phyloP scores from a whole-genome alignment of 495 filamentous ascomycete genomes.

The Aspergillus carlsbadensis region DNA sequence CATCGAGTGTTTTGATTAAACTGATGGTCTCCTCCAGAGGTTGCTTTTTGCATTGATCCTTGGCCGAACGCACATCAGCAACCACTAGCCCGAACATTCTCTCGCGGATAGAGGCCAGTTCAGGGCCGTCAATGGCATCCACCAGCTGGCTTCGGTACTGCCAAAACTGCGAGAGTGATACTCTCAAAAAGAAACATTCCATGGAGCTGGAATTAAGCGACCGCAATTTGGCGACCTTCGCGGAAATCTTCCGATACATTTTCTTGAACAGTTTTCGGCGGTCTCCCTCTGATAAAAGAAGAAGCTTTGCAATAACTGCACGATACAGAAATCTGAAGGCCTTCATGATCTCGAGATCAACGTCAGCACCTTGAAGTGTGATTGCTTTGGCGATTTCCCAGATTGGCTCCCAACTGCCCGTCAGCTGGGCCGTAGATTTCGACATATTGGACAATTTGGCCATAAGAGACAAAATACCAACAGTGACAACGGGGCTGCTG shows the following conservation, averaged over 20 bases:
- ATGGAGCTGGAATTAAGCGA: constrained; percentile 39
- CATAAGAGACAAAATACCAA: constrained; percentile 43
- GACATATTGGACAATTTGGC: constrained; percentile 44
- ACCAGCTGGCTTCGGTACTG: constrained; percentile 30
- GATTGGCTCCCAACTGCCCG: constrained; percentile 41
- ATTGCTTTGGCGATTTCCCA: constrained; percentile 40
- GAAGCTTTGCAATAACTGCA: constrained; percentile 36
- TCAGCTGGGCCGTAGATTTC: constrained; percentile 38
- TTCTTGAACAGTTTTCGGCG: constrained; percentile 37
- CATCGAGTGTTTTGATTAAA: constrained; percentile 44
- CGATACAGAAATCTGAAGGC: constrained; percentile 40
- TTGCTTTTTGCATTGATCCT: constrained; percentile 42
- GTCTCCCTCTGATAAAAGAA: constrained; percentile 37
- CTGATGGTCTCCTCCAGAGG: constrained; percentile 41
- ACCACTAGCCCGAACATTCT: constrained; percentile 38
- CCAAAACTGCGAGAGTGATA: constrained; percentile 44
- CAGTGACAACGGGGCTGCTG: constrained; percentile 26
- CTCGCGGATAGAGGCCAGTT: constrained; percentile 34
- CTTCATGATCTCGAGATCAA: constrained; percentile 45
- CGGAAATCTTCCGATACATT: constrained; percentile 32
- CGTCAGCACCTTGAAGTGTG: constrained; percentile 31
- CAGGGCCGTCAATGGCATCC: constrained; percentile 30
- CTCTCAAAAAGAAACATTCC: constrained; percentile 40
- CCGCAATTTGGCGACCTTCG: constrained; percentile 36
- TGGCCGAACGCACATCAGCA: constrained; percentile 39